phyloP scores from a whole-genome alignment of 2,329 filamentous ascomycete species.

The Fusarium buxicola region DNA sequence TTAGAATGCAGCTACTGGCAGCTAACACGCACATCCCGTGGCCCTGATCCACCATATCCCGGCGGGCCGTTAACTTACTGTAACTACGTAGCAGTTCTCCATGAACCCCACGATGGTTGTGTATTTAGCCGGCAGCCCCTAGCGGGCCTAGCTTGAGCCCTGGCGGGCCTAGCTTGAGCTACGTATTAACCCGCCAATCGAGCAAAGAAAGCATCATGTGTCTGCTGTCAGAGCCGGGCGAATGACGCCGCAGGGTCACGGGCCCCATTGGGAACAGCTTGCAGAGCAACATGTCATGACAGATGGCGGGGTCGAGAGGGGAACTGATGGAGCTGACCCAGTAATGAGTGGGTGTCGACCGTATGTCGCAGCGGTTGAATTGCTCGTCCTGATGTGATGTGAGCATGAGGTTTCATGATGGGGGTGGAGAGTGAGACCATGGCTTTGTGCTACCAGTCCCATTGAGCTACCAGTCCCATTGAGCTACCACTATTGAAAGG shows the following conservation, averaged over 20 bases:
- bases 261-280: constrained; percentile 6
- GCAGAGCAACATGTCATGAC: constrained; percentile 30
- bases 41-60: not conserved
- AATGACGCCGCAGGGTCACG: constrained; percentile 32
- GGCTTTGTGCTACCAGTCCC: not conserved
- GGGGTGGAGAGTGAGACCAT: constrained; percentile 31
- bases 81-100: not conserved
- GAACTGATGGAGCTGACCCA: constrained; percentile 9
- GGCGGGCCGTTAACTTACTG: no score
- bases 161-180: constrained; percentile 24
- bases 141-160: constrained; percentile 17
- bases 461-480: constrained; percentile 9
- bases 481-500: no score
- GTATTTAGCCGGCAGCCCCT: constrained; percentile 41
- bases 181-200: constrained; percentile 35
- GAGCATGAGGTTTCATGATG: constrained; percentile 31
- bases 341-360: constrained; percentile 2
- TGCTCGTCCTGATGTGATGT: constrained; percentile 18
- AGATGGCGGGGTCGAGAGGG: constrained; percentile 42
- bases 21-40: constrained; percentile 9
- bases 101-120: constrained; percentile 25
- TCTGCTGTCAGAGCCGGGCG: constrained; percentile 26
- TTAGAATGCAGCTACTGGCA: not conserved
- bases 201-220: constrained; percentile 12
- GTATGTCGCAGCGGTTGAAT: constrained; percentile 37